These are phyloP conservation scores for Yamadazyma blattariae DNA, from an alignment of 1,139 yeast species.

Conservation along the genomic window DNA sequence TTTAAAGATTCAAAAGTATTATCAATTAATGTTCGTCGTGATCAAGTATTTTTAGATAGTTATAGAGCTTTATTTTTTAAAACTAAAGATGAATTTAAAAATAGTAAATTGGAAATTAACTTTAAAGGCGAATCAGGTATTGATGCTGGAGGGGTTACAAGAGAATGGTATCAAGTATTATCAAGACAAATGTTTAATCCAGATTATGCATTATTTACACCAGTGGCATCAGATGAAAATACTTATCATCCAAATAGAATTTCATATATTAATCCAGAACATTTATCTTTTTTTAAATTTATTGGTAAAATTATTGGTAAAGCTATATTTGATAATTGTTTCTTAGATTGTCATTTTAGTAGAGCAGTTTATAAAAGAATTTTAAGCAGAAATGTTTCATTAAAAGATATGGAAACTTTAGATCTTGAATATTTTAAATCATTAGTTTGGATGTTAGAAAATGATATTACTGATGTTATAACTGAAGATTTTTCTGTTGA, in stretches of 20 bases:
- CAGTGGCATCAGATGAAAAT: constrained; percentile 89
- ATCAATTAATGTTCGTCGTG: constrained; percentile 73
- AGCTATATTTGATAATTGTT: constrained; percentile 85
- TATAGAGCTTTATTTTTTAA: constrained; percentile 83
- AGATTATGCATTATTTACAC: constrained; percentile 88
- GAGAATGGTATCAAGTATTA: constrained; percentile 96
- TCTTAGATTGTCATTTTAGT: constrained; percentile 92
- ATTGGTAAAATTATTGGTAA: constrained; percentile 94
- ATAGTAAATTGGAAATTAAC: constrained; percentile 70
- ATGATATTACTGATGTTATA: constrained; percentile 92
- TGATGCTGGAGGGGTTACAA: constrained; percentile 97
- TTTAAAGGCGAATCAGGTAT: constrained; percentile 95
- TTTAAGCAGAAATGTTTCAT: constrained; percentile 74
- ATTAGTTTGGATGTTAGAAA: constrained; percentile 92
- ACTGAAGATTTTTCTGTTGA: constrained; percentile 96
- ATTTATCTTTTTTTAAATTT: constrained; percentile 87
- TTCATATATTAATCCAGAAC: constrained; percentile 91
- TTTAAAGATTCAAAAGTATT: constrained; percentile 48
- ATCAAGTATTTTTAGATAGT: constrained; percentile 89
- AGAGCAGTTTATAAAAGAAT: constrained; percentile 91
- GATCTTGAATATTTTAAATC: constrained; percentile 93
- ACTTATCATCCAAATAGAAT: constrained; percentile 96
- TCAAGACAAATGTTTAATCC: constrained; percentile 97
- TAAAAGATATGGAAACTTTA: constrained; percentile 92
- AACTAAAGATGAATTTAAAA: constrained; percentile 69